Conservation (phyloP, 345 rosid genomes). For the Moringa oleifera region DNA sequence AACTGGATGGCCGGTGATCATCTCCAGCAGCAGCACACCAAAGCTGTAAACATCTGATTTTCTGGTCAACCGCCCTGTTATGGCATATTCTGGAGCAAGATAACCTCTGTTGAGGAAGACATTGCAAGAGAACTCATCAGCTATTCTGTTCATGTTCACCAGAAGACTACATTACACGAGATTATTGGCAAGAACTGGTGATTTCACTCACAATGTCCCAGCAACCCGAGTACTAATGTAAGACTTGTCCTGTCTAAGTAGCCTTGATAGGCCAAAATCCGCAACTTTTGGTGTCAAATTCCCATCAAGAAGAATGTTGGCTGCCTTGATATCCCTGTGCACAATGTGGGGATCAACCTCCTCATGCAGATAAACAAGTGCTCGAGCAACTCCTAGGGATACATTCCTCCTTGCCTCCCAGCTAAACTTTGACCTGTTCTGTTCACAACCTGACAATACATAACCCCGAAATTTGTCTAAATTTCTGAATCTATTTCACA, state of each 20-base stretch:
- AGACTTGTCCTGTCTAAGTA: constrained; percentile 30
- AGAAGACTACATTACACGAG: background rate
- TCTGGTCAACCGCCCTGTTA: constrained; percentile 41
- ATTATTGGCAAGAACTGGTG: background rate
- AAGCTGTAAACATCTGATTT: constrained; percentile 60
- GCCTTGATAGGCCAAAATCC: constrained; percentile 59
- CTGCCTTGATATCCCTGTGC: constrained; percentile 60
- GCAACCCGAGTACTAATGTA: constrained; percentile 61
- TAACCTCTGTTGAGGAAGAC: constrained; percentile 35
- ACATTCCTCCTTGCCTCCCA: constrained; percentile 44
- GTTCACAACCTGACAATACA: constrained; percentile 35
- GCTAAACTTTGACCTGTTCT: constrained; percentile 36
- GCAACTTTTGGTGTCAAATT: constrained; percentile 48
- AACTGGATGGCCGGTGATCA: constrained; percentile 41
- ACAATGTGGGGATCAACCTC: constrained; percentile 43
- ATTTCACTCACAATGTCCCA: constrained; percentile 43
- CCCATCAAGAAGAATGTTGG: constrained; percentile 50
- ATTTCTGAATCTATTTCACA: background rate
- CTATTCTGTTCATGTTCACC: background rate
- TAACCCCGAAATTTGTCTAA: constrained; percentile 9
- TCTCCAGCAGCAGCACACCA: constrained; percentile 51
- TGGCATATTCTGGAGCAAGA: constrained; percentile 55
- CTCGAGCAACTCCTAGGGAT: constrained; percentile 47
- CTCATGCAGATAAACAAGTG: constrained; percentile 52
- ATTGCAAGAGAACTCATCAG: constrained; percentile 21